A percentile compares a stretch with the other conserved stretches of the same genome.
These are phyloP conservation scores for Stenocarpella maydis DNA, from an alignment of 2,329 filamentous ascomycete species.

Conservation along the genomic window DNA sequence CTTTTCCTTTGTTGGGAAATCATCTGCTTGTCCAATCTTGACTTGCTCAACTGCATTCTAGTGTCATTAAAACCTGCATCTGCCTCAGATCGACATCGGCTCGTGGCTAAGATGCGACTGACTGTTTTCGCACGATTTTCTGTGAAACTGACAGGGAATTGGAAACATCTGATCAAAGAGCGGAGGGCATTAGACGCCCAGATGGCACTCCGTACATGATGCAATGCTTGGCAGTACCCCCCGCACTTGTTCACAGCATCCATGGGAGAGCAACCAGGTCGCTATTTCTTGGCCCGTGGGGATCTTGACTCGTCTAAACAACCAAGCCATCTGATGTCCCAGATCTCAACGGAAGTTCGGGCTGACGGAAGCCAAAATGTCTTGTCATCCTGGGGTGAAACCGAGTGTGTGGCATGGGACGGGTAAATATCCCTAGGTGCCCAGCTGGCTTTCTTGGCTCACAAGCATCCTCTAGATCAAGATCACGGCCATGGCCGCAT, in stretches of 20 bases:
- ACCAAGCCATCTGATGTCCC: slow-evolving; percentile 4
- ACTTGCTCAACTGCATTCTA: too few relatives aligned
- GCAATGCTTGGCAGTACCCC: neutral
- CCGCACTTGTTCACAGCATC: neutral
- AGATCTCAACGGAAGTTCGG: neutral
- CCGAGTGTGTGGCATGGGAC: slow-evolving; percentile 3
- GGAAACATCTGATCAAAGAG: too few relatives aligned
- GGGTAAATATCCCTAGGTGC: neutral
- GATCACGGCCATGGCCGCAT: neutral
- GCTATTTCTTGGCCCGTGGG: slow-evolving; percentile 1
- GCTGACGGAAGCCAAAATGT: slow-evolving; percentile 1
- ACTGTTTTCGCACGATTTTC: neutral
- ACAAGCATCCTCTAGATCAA: neutral
- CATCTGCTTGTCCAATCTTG: too few relatives aligned
- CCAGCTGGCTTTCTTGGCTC: neutral
- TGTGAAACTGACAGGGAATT: neutral
- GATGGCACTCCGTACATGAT: neutral
- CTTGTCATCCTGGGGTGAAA: slow-evolving; percentile 13
- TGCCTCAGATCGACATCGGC: too few relatives aligned
- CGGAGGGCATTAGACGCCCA: neutral
- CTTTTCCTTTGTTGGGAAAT: too few relatives aligned
- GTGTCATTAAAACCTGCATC: too few relatives aligned
- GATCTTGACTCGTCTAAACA: slow-evolving; percentile 8
- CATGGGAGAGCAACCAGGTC: neutral
- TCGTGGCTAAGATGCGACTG: too few relatives aligned